These are phyloP conservation scores for Prinsepia uniflora DNA, from an alignment of 306 rosid genomes.

Conservation along the genomic window DNA sequence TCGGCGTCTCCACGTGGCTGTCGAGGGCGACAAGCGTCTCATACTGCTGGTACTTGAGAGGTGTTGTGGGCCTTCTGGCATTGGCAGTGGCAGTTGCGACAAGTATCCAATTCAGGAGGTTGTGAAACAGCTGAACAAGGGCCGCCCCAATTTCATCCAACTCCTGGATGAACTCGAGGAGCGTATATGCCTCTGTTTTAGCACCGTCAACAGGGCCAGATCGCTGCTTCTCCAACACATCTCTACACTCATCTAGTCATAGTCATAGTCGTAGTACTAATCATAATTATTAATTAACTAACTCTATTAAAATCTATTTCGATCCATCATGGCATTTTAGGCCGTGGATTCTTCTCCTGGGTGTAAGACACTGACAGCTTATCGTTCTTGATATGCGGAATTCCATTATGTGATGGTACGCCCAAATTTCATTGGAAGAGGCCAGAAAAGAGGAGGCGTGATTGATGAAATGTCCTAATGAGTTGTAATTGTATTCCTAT, in stretches of 20 bases:
- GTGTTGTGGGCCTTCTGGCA: slow-evolving; percentile 12
- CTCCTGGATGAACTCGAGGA: slow-evolving; percentile 52
- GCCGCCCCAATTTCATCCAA: slow-evolving; percentile 29
- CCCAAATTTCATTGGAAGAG: too few species aligned
- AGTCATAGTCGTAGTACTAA: too few species aligned
- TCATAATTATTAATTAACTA: too few species aligned
- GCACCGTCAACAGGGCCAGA: slow-evolving; percentile 55
- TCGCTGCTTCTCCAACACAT: slow-evolving; percentile 31
- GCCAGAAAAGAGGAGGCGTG: too few species aligned
- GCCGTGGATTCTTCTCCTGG: too few species aligned
- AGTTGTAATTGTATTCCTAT: too few species aligned
- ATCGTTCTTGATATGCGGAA: too few species aligned
- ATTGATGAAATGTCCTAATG: too few species aligned
- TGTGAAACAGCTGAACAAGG: slow-evolving; percentile 48
- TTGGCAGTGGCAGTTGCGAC: slow-evolving; percentile 12
- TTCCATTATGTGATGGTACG: too few species aligned
- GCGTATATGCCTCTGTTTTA: slow-evolving; percentile 45
- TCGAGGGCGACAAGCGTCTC: slow-evolving; percentile 46
- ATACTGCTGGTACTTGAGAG: slow-evolving; percentile 48
- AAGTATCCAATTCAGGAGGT: slow-evolving; percentile 56
- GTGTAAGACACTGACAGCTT: too few species aligned
- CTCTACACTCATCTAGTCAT: neutral
- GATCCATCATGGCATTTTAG: too few species aligned
- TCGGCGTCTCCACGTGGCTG: slow-evolving; percentile 35
- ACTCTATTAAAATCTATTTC: too few species aligned